phyloP scores from a whole-genome alignment of 108 stramenopile species.

The Cafeteria roenbergensis region DNA sequence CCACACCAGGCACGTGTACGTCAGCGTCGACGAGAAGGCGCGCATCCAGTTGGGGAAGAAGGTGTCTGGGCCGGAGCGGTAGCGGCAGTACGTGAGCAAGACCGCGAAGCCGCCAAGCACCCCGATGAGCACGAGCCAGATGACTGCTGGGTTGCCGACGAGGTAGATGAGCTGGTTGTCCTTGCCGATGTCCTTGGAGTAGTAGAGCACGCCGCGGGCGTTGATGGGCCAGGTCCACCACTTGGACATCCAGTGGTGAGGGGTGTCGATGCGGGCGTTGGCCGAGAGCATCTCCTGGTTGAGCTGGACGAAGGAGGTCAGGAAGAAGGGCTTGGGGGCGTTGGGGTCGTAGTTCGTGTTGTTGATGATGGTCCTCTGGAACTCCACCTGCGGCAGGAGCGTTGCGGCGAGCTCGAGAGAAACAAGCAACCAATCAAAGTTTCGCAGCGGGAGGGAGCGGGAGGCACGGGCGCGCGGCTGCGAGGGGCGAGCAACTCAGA shows the following conservation, averaged over 20 bases:
- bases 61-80: too few relatives aligned
- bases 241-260: constrained; percentile 13
- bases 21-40: too few relatives aligned
- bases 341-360: constrained; percentile 4
- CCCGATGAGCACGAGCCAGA: not conserved
- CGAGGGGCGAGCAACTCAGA: too few relatives aligned
- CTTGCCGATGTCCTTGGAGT: not conserved
- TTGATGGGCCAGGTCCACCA: constrained; percentile 8
- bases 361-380: not conserved
- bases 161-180: not conserved
- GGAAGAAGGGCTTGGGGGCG: not conserved
- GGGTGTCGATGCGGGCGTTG: constrained; percentile 9
- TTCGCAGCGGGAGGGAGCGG: too few relatives aligned
- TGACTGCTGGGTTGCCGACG: constrained; percentile 5
- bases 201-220: constrained; percentile 2
- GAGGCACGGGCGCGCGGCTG: too few relatives aligned
- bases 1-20: not conserved
- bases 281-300: constrained; percentile 6
- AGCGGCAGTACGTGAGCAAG: not conserved
- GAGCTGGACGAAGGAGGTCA: not conserved
- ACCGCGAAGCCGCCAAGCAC: too few relatives aligned
- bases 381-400: too few relatives aligned
- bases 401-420: too few relatives aligned
- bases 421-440: too few relatives aligned
- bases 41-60: too few relatives aligned